Base-by-base conservation (phyloP, 257 asterid genomes). In the Sherardia arvensis region DNA sequence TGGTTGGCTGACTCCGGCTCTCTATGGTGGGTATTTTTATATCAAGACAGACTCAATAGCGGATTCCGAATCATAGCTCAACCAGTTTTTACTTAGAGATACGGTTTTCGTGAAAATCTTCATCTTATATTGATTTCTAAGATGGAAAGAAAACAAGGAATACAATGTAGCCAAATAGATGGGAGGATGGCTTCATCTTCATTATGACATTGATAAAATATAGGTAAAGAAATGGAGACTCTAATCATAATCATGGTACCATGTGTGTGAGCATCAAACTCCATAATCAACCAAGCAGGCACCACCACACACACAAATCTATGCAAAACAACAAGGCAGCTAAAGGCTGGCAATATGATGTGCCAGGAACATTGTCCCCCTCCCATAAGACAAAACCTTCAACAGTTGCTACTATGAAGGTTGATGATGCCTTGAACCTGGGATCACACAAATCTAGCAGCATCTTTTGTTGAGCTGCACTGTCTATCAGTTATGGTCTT, bases 361-460 rank as follows among this genome's bases (percentile, higher is more conserved):
- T 71, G 76, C 76, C 83, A 77, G 79, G 28, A 30, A 66, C 60
- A 47, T 17, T 70, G 79, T 81, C 78, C 66, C 83, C 81, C 80
- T 64, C 71, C 67, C 73, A 62, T 28, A 76, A 65, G 83, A 80
- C 82, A 43, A 80, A 56, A 74, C 76, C 67, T 61, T 60, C 64
- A 57, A 72, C 70, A 29, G 66, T 28, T 55, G n/a, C n/a, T n/a
- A n/a, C n/a, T n/a, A 61, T 11, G 34, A 74, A 40, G 33, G 36
- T n/a, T n/a, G n/a, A n/a, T 33, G 60, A 57, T 53, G 21, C 53
- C 69, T 55, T 59, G 67, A 36, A 7, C 62, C 66, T 43, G 45
- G 61, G 59, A 54, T 32, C 17, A 64, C 64, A 45, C 60, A 40
- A 69, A 67, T 47, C 65, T 58, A 34, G 54, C 54, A 26, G 34